A percentile compares a stretch with the other conserved stretches of the same genome.
Conservation (phyloP, 495 filamentous ascomycete species). For the Cairneyella variabilis region DNA sequence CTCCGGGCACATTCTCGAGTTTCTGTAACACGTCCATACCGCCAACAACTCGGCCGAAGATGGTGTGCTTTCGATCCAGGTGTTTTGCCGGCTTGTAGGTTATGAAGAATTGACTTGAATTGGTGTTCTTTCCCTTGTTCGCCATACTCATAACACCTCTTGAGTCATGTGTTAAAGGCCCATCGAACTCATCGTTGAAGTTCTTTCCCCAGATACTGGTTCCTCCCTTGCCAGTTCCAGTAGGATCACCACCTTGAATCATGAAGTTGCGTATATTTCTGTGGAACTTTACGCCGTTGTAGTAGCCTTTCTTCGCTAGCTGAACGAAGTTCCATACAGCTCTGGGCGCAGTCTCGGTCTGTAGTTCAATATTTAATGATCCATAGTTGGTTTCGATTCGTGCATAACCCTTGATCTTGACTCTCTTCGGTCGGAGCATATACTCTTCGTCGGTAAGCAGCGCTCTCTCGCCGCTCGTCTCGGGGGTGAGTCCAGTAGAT, state of each 20-base stretch:
- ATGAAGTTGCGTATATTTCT: constrained; percentile 94
- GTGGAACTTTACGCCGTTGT: constrained; percentile 77
- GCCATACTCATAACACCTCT: constrained; percentile 89
- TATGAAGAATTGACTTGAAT: constrained; percentile 94
- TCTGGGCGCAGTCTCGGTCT: constrained; percentile 81
- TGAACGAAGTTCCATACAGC: constrained; percentile 97
- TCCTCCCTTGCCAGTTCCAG: constrained; percentile 86
- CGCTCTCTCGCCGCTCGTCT: constrained; percentile 81
- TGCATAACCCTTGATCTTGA: constrained; percentile 88
- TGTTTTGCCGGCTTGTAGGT: constrained; percentile 79
- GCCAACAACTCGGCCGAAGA: constrained; percentile 82
- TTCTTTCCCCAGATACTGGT: constrained; percentile 83
- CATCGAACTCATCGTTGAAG: constrained; percentile 91
- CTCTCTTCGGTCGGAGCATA: constrained; percentile 83
- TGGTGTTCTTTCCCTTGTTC: constrained; percentile 97
- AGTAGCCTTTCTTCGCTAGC: constrained; percentile 85
- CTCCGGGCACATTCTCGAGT: constrained; percentile 68
- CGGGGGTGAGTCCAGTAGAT: constrained; percentile 86
- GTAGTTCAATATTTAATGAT: constrained; percentile 82
- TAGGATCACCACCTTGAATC: constrained; percentile 96
- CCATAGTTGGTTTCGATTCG: constrained; percentile 81
- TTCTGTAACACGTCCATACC: constrained; percentile 66
- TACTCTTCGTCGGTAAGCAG: constrained; percentile 89
- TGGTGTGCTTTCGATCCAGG: constrained; percentile 92
- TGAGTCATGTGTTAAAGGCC: constrained; percentile 72